phyloP scores from a whole-genome alignment of 1,139 yeast species.

The Hyphopichia pseudoburtonii region DNA sequence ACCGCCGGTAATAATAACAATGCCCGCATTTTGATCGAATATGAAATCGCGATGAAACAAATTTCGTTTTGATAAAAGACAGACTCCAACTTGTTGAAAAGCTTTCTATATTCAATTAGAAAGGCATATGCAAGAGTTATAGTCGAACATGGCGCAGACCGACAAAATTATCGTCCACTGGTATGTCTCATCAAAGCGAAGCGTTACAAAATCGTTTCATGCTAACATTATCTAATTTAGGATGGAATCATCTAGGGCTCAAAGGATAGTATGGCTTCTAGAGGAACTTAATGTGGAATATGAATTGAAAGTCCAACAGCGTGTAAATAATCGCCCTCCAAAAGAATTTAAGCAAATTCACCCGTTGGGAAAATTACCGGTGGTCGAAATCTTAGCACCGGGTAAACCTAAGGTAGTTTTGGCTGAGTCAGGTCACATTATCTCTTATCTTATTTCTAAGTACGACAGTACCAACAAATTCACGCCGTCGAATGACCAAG shows the following conservation, averaged over 20 bases:
- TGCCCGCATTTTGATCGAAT: no score
- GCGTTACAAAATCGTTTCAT: no score
- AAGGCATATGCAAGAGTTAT: no score
- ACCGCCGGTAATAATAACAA: no score
- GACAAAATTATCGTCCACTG: background rate
- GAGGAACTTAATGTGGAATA: conserved; percentile 47
- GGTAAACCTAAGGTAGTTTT: conserved; percentile 26
- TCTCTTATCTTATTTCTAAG: conserved; percentile 28
- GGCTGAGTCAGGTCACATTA: conserved; percentile 38
- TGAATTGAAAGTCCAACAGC: conserved; percentile 36
- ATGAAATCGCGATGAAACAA: no score
- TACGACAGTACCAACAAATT: conserved; percentile 27
- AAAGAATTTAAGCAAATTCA: conserved; percentile 18
- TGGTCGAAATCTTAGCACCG: conserved; percentile 30
- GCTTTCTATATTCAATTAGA: background rate
- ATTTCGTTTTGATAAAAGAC: no score
- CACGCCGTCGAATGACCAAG: conserved; percentile 21
- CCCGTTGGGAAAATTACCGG: conserved; percentile 31
- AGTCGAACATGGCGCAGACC: background rate
- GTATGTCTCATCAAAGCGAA: no score
- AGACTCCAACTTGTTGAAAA: no score
- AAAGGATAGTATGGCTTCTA: conserved; percentile 48
- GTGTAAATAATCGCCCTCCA: conserved; percentile 27
- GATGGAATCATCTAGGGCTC: conserved; percentile 48
- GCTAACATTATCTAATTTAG: no score